These are phyloP conservation scores for Nakaseomyces nivariensis DNA, from an alignment of 1,139 yeast species.

Conservation along the genomic window DNA sequence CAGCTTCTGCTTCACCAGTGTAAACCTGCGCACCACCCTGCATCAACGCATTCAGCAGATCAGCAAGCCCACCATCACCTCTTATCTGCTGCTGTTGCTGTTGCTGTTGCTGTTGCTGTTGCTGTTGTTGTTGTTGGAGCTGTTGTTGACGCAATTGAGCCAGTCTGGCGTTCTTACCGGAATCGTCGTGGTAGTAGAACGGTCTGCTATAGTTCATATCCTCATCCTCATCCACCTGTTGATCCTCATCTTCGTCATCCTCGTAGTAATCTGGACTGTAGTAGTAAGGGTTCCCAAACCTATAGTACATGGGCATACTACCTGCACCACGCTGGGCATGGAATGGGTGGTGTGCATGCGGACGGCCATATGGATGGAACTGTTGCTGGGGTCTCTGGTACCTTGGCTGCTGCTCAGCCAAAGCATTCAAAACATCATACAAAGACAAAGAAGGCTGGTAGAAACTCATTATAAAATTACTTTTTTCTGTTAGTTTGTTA, in stretches of 20 bases:
- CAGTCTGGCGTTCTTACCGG: neutral
- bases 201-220: conserved; percentile 5
- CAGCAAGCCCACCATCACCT: conserved; percentile 10
- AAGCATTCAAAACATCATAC: conserved; percentile 24
- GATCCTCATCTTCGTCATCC: conserved; percentile 13
- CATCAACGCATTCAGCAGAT: conserved; percentile 14
- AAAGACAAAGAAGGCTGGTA: conserved; percentile 26
- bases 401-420: conserved; percentile 13
- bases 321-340: conserved; percentile 5
- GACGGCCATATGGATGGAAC: conserved; percentile 4
- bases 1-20: conserved; percentile 2
- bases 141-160: neutral
- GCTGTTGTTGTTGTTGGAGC: neutral
- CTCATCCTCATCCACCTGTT: conserved; percentile 8
- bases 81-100: neutral
- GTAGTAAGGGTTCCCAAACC: conserved; percentile 15
- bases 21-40: conserved; percentile 7
- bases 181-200: conserved; percentile 8
- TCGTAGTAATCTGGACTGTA: conserved; percentile 18
- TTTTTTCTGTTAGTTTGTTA: no score
- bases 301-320: conserved; percentile 7
- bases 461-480: conserved; percentile 17
- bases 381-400: conserved; percentile 5
- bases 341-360: neutral
- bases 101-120: neutral